Conservation (phyloP, 2,329 filamentous ascomycete species). For the Ophiostoma pallidulum region DNA sequence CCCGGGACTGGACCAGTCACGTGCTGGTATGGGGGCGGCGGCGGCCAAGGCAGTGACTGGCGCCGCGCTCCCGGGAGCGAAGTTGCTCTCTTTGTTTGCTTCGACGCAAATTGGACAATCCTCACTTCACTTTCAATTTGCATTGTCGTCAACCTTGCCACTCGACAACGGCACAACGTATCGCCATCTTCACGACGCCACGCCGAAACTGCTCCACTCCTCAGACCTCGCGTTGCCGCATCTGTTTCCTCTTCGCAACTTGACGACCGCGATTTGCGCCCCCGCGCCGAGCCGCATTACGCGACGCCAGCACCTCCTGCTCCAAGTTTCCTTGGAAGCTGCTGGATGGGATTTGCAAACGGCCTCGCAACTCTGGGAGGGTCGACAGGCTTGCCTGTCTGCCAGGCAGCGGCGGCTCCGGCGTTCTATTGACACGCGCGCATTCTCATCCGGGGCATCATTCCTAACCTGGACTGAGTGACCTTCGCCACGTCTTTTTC, state of each 20-base stretch:
- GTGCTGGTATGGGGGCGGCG: background rate
- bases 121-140: background rate
- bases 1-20: background rate
- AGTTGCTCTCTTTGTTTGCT: background rate
- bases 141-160: background rate
- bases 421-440: background rate
- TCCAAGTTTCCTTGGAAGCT: background rate
- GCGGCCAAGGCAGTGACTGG: background rate
- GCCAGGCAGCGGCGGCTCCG: constrained; percentile 17
- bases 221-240: background rate
- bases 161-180: background rate
- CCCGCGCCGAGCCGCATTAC: too few relatives aligned
- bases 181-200: background rate
- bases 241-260: background rate
- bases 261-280: constrained; percentile 2
- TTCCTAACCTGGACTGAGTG: too few relatives aligned
- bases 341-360: constrained; percentile 13
- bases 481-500: background rate
- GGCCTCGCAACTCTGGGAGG: constrained; percentile 23
- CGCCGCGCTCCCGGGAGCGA: background rate
- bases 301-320: too few relatives aligned
- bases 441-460: background rate
- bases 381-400: constrained; percentile 43
- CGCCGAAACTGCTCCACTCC: background rate
- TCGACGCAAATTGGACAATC: background rate